A percentile compares a stretch with the other conserved stretches of the same genome.
These are phyloP conservation scores for Dothideomycetidae sp. DNA, from an alignment of 2,329 filamentous ascomycete species.

Conservation along the genomic window DNA sequence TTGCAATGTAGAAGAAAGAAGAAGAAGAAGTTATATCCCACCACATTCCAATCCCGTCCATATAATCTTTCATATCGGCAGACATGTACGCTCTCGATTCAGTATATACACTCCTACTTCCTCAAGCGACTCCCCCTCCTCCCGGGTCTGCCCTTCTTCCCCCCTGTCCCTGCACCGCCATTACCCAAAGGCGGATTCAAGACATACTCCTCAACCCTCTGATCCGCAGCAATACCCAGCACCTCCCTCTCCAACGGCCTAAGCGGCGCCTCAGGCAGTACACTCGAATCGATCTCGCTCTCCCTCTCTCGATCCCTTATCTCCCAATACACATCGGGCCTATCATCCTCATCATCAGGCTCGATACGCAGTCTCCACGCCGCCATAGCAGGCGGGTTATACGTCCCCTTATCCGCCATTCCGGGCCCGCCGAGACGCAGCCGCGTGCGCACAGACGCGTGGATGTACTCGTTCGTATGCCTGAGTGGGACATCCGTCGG, in stretches of 20 bases:
- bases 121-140: background rate
- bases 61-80: too few relatives aligned
- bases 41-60: too few relatives aligned
- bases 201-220: slow-evolving; percentile 28
- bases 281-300: slow-evolving; percentile 24
- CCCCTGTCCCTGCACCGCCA: too few relatives aligned
- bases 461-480: slow-evolving; percentile 39
- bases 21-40: too few relatives aligned
- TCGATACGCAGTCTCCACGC: slow-evolving; percentile 36
- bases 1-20: too few relatives aligned
- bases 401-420: slow-evolving; percentile 29
- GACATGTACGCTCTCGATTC: too few relatives aligned
- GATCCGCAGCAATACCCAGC: slow-evolving; percentile 23
- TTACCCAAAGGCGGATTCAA: slow-evolving; percentile 14
- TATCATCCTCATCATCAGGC: slow-evolving; percentile 22
- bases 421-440: slow-evolving; percentile 33
- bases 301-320: slow-evolving; percentile 22
- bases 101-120: background rate
- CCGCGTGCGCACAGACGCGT: slow-evolving; percentile 34
- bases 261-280: slow-evolving; percentile 32
- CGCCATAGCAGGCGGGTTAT: slow-evolving; percentile 30
- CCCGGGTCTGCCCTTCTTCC: too few relatives aligned
- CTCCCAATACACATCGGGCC: slow-evolving; percentile 32
- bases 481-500: slow-evolving; percentile 30
- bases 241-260: slow-evolving; percentile 32